Base-by-base conservation (phyloP, 2,329 filamentous ascomycete genomes). In the Alternaria sp. region DNA sequence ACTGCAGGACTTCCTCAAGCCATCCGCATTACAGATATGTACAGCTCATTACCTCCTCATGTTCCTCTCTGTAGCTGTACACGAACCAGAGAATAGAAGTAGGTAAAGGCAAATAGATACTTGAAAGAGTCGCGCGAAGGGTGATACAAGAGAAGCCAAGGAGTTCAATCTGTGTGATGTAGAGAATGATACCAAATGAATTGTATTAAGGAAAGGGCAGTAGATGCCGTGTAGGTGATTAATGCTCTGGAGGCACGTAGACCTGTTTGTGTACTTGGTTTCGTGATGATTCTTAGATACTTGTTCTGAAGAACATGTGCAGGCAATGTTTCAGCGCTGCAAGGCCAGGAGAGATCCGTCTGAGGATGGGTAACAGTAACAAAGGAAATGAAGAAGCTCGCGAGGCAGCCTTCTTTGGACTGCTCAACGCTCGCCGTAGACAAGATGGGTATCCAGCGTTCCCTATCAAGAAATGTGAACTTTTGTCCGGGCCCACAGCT, bases 371-470 rank as follows among this genome's bases (percentile, higher is more conserved):
- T 71, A 72, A 72, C 54, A 37, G 47, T 37, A 67, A 78, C 76
- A 79, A 79, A 79, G 63, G 75, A 77, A 76, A 79, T 68, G 58
- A 71, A 69, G 60, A 64, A 72, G 69, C 71, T 68, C 66, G 71
- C 73, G 69, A 74, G 66, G 71, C 71, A 75, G 70, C 67, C 53
- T 62, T 72, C 28, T 63, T 63, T 57, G 57, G 69, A 70, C 72
- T 75, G 72, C 62, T 56, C 64, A 65, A 65, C 61, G 67, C 73
- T 71, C 63, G 69, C 71, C 62, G 60, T 70, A 68, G 65, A 67
- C 66, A 66, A 70, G 66, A 61, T 68, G 66, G 71, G 71, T 71
- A 74, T 76, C 68, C 71, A 73, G 71, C 67, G 73, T 66, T 63
- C 58, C 66, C 67, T 63, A 69, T 72, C 60, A 63, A 67, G 67